Base-by-base conservation (phyloP, 2,329 filamentous ascomycete genomes). In the Botrytis tulipae region DNA sequence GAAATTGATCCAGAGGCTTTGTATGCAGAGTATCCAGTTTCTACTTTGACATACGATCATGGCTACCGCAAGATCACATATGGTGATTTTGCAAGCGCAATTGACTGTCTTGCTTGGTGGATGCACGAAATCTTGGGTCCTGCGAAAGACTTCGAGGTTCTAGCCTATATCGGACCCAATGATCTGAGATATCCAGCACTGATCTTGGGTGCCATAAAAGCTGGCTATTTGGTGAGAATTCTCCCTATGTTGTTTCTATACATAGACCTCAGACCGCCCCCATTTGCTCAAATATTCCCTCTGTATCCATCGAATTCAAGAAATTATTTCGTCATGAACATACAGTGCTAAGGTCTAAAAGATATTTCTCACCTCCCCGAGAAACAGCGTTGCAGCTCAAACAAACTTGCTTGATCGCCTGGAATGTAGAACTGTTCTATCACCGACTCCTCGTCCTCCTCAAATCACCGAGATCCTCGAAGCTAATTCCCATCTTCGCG, bases 111-210 rank as follows among this genome's bases (percentile, higher is more conserved):
- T 10, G 76, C 76, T 32, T 77, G 74, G 74, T 75, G 67, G 66
- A 35, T 78, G 25, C 35, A 71, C 7, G 48, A 75, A 32, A 25
- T 29, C 20, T 25, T 76, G 29, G 75, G 75, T 20, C 44, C 37
- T 6, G 46, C 51, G 4, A 54, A 73, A 20, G n/a, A 57, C 18
- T 82, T 82, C 61, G 82, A 82, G 1, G 84, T 83, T 0, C 79
- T 86, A 40, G 83, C 84, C 4, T 86, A 85, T 76, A 82, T 86
- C 65, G 85, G 84, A 0, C 46, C 72, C 32, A 71, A 59, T 62
- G 66, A 73, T 65, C 18, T 70, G n/a, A 51, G 57, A n/a, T 65
- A 51, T 57, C n/a, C 57, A n/a, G 57, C 65, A 25, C 42, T 63
- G 9, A 54, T 71, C 8, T 29, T 73, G 16, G 59, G 54, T 18